These are phyloP conservation scores for Teratosphaeria viscida DNA, from an alignment of 2,329 filamentous ascomycete species.

Conservation along the genomic window DNA sequence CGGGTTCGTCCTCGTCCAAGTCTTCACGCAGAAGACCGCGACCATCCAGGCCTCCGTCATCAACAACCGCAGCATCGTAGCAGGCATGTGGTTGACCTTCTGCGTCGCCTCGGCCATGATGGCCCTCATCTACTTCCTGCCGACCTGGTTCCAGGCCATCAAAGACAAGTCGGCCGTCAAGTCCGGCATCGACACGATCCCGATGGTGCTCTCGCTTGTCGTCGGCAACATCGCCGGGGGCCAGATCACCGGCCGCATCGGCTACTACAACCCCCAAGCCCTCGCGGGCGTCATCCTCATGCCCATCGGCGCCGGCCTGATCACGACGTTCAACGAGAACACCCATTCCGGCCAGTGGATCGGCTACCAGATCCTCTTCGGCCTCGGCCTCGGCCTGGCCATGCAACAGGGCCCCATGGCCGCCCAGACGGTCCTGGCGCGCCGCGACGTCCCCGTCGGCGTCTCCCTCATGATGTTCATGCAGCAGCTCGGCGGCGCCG, in stretches of 20 bases:
- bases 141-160: slow-evolving; percentile 40
- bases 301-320: slow-evolving; percentile 33
- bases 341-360: slow-evolving; percentile 22
- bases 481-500: slow-evolving; percentile 33
- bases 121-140: slow-evolving; percentile 31
- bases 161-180: slow-evolving; percentile 35
- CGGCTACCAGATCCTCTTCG: slow-evolving; percentile 38
- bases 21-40: slow-evolving; percentile 33
- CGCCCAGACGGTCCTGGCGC: slow-evolving; percentile 27
- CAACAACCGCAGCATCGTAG: slow-evolving; percentile 32
- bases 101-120: slow-evolving; percentile 29
- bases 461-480: slow-evolving; percentile 33
- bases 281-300: slow-evolving; percentile 29
- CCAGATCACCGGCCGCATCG: slow-evolving; percentile 26
- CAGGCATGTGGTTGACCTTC: slow-evolving; percentile 30
- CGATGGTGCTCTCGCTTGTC: slow-evolving; percentile 34
- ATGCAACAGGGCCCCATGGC: slow-evolving; percentile 33
- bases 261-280: slow-evolving; percentile 40
- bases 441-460: slow-evolving; percentile 29
- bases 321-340: slow-evolving; percentile 25
- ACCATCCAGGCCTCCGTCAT: slow-evolving; percentile 36
- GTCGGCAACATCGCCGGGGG: slow-evolving; percentile 31
- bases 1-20: slow-evolving; percentile 32
- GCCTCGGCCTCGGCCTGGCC: slow-evolving; percentile 34
- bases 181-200: slow-evolving; percentile 38